Evolutionary conservation across 768 basidiomycete genomes (phyloP), one percentile per base, ranked within the genome.

Genomic region (Cystobasidium onofrii): DNA sequence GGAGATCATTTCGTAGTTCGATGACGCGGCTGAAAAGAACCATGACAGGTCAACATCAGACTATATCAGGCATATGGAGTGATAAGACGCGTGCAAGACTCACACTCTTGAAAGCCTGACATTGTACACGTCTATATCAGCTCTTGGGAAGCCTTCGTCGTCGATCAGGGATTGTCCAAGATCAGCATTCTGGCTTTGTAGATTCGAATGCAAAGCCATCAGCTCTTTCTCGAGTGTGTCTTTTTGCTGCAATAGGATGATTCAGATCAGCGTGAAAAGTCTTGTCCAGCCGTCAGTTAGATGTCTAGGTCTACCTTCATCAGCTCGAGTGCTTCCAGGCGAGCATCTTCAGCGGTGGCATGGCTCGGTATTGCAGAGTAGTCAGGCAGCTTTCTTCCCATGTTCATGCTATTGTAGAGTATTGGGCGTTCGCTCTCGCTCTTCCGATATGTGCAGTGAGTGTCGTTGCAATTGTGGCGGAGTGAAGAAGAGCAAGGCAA

Each of bases 91-190:
- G 31, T 25, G 61, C n/a, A n/a, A 15, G 10, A 23, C 69, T 57
- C 36, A 71, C 69, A 71, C 69, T 71, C 69, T 55, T n/a, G 13
- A 23, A n/a, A 60, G 25, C n/a, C 69, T 31, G 69, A 71, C 69
- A 23, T 18, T 57, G 55, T 71, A 71, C 20, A 71, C 55, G 55
- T 71, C 69, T 54, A 71, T 71, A 44, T 71, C 69, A 34, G 33
- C 69, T 25, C 69, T 55, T 7, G 69, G 69, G 36, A 71, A 71
- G 31, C 69, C 69, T 60, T 71, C 69, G 55, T 60, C 43, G 41
- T 71, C 69, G 36, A 71, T 41, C 18, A 71, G 34, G 7, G 54
- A 57, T 17, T 34, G 31, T 34, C 69, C 69, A 10, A 71, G 54
- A 12, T 71, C 69, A 6, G 69, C 69, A 34, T 60, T 46, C 29